A percentile compares a stretch with the other conserved stretches of the same genome.
These are phyloP conservation scores for Isatis lusitanica DNA, from an alignment of 441 rosid genomes.

Conservation along the genomic window DNA sequence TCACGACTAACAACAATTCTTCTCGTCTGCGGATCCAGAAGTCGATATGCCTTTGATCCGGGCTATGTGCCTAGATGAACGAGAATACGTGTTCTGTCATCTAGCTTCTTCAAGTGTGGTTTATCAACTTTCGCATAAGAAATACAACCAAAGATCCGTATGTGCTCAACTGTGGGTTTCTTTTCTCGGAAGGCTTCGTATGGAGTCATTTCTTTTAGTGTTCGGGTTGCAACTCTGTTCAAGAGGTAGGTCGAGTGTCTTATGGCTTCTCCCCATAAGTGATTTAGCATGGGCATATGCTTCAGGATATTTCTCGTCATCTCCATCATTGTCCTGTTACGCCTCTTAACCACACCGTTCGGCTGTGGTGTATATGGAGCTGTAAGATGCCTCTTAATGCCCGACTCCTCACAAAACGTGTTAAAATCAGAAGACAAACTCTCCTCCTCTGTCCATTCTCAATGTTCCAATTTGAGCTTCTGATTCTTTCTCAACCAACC, in stretches of 20 bases:
- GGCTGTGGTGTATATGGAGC: neutral
- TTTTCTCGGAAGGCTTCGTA: neutral
- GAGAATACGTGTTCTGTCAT: neutral
- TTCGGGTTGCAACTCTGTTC: neutral
- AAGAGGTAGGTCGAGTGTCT: neutral
- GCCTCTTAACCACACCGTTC: neutral
- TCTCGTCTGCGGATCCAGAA: neutral
- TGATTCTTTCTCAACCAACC: neutral
- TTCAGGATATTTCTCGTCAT: neutral
- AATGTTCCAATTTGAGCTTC: too few species aligned
- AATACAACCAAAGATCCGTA: neutral
- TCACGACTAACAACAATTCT: too few species aligned
- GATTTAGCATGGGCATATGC: neutral
- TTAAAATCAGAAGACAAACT: neutral
- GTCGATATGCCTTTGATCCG: neutral
- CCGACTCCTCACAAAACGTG: neutral
- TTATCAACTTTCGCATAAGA: neutral
- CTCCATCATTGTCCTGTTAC: neutral
- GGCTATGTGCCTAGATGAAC: neutral
- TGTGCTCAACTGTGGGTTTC: neutral
- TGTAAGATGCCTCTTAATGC: neutral
- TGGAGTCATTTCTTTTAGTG: neutral
- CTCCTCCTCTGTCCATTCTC: neutral
- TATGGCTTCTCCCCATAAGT: neutral
- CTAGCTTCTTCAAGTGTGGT: neutral